Evolutionary conservation across 257 asterid genomes (phyloP).

Genomic region (Coffea canephora): DNA sequence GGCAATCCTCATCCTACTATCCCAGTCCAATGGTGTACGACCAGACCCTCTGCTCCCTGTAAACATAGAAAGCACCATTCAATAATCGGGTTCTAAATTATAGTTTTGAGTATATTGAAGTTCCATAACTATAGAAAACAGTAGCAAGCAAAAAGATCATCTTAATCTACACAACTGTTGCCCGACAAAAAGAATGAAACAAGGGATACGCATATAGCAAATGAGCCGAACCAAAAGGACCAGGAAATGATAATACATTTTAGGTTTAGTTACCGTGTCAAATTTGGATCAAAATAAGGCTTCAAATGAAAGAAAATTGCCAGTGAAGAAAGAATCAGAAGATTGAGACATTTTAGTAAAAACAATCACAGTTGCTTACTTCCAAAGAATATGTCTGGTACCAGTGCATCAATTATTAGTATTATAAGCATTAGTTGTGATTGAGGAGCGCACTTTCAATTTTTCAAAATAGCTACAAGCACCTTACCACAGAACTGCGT

Average conservation of each 20-base stretch:
- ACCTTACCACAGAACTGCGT: background rate
- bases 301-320: background rate
- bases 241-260: background rate
- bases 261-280: background rate
- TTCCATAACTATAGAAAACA: background rate
- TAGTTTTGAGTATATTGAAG: background rate
- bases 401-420: conserved; percentile 3
- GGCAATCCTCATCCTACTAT: conserved; percentile 72
- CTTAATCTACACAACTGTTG: background rate
- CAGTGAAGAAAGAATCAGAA: conserved; percentile 12
- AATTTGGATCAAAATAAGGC: background rate
- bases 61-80: background rate
- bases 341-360: background rate
- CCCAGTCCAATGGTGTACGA: conserved; percentile 96
- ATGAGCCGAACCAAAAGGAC: background rate
- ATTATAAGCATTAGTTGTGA: background rate
- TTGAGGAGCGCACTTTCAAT: background rate
- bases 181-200: background rate
- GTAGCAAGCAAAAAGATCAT: background rate
- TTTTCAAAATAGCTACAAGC: background rate
- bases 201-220: background rate
- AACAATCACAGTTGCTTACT: background rate
- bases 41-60: conserved; percentile 98
- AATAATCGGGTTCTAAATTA: background rate
- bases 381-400: background rate